Evolutionary conservation across 1,139 yeast species (phyloP), one percentile per base, ranked within the genome.

Genomic region (Saccharomyces hybrid): DNA sequence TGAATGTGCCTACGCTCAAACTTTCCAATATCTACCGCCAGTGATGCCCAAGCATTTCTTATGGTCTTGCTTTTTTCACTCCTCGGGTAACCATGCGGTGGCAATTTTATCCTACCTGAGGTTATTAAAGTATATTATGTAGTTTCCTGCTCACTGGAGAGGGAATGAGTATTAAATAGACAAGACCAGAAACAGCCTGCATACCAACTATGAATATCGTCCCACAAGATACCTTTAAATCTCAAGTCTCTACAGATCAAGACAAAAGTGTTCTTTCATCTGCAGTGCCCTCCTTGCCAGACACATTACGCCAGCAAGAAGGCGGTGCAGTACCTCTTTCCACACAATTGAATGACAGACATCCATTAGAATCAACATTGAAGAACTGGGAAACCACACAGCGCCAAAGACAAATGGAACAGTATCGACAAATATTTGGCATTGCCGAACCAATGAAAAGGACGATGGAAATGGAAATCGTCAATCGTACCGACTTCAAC

Each of bases 381-480:
- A 72, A 74, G 55, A 78, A 83, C 64, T 93, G 98, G 98, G 95
- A 90, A 30, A 77, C 78, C 54, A 84, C 87, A 8, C 93, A 88
- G 67, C 78, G 78, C 50, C 83, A 83, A 47, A 75, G 86, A 61
- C 82, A 83, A 64, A 68, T 90, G 75, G 95, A 90, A 68, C 82
- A 83, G 55, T 84, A 87, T 71, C 81, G 96, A 67, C 81, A 95
- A 60, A 74, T 88, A 27, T 90, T 86, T 70, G 99, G 73, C 27
- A 55, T 70, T 46, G 96, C 93, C n/a, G 97, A 86, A 64, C 97
- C 97, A 20, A 84, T 90, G 68, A 83, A 85, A 65, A 79, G 96
- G 65, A 80, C 83, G 47, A 89, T 91, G 96, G 97, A 91, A 63
- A 74, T 86, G 65, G 77, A 80, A 55, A 79, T 89, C 42, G 86